Evolutionary conservation across 805 yeast genomes (phyloP).

Genomic region (Kodamaea neixiangensis): DNA sequence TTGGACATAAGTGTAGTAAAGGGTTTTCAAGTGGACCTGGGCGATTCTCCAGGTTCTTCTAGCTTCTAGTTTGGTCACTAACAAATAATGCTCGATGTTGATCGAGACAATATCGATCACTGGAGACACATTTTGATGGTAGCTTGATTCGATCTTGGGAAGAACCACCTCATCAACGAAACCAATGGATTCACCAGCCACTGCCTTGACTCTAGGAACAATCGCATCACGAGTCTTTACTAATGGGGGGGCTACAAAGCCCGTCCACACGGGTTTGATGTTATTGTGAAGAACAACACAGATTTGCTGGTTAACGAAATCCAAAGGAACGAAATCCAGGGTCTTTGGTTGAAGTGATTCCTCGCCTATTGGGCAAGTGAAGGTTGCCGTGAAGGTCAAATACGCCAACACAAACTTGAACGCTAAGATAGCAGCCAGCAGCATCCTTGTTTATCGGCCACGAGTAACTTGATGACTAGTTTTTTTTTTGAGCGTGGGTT

Average conservation of each 20-base stretch:
- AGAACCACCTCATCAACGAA: constrained; percentile 3
- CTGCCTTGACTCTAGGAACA: background rate
- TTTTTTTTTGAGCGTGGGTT: constrained; percentile 4
- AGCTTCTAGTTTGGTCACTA: background rate
- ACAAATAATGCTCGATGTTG: background rate
- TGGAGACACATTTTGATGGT: constrained; percentile 6
- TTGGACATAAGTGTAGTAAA: background rate
- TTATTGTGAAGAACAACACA: constrained; percentile 10
- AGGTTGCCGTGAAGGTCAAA: constrained; percentile 10
- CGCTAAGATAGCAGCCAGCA: constrained; percentile 2
- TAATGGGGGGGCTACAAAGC: background rate
- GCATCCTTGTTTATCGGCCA: background rate
- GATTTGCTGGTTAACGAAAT: constrained; percentile 11
- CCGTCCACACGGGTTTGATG: constrained; percentile 10
- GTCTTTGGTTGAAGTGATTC: background rate
- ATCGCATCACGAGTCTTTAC: background rate
- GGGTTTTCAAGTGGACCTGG: background rate
- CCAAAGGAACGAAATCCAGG: constrained; percentile 1
- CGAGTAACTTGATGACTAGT: background rate
- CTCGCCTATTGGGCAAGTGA: constrained; percentile 6
- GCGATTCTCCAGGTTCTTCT: background rate
- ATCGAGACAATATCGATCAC: background rate
- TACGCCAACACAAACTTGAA: constrained; percentile 5
- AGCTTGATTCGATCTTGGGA: background rate
- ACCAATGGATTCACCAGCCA: background rate